Evolutionary conservation across 1,284 basidiomycete species (phyloP).

Genomic region (Inonotus hispidus): DNA sequence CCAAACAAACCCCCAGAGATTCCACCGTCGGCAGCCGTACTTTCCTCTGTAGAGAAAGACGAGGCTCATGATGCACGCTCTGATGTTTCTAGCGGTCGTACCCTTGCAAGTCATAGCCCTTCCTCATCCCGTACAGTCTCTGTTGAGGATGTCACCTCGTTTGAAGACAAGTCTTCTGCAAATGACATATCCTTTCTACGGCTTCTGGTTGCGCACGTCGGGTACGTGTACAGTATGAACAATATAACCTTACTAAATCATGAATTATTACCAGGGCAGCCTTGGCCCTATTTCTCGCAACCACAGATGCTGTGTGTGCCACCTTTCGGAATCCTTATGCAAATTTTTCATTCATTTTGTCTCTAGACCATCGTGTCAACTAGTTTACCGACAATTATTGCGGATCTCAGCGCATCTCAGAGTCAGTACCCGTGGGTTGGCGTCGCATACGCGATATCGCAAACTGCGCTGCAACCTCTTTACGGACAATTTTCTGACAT

Average conservation of each 20-base stretch:
- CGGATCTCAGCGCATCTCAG: constrained; percentile 56
- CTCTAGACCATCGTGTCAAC: constrained; percentile 78
- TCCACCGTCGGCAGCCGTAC: background rate
- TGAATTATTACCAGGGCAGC: constrained; percentile 48
- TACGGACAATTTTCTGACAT: constrained; percentile 76
- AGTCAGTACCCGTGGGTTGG: constrained; percentile 80
- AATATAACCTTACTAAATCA: background rate
- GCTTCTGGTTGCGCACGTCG: constrained; percentile 28
- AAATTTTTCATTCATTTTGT: constrained; percentile 16
- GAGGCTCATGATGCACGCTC: background rate
- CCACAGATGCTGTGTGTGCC: constrained; percentile 68
- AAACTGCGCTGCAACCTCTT: constrained; percentile 75
- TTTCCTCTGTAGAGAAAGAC: background rate
- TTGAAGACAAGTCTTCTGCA: background rate
- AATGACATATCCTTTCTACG: constrained; percentile 22
- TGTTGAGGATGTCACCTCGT: constrained; percentile 1
- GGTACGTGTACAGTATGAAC: constrained; percentile 23
- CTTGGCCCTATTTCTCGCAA: constrained; percentile 70
- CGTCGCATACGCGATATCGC: constrained; percentile 75
- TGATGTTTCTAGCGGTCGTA: background rate
- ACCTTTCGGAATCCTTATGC: background rate
- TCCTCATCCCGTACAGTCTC: constrained; percentile 13
- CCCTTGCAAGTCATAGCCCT: background rate
- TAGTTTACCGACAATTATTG: constrained; percentile 68
- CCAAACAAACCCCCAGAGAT: background rate